Evolutionary conservation across 2,329 filamentous ascomycete species (phyloP).

Genomic region (Sphaceloma murrayae): DNA sequence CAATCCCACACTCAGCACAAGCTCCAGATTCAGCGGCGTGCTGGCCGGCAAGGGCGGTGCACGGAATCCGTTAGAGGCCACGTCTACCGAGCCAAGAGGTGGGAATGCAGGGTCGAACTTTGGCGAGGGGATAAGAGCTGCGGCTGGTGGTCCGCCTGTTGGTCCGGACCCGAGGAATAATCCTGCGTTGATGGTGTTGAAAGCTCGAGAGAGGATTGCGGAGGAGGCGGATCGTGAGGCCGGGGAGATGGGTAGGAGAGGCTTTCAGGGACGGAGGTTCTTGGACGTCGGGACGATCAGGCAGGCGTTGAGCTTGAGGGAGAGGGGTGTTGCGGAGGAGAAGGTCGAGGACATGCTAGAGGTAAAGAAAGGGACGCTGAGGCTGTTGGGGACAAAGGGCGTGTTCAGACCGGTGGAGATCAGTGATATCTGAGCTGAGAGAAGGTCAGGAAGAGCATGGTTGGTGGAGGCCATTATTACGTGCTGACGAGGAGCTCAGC

Average conservation of each 20-base stretch:
- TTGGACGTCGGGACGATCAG: constrained; percentile 36
- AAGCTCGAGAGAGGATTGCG: constrained; percentile 42
- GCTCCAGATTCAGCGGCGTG: constrained; percentile 41
- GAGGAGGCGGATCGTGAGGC: constrained; percentile 47
- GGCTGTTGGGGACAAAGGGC: constrained; percentile 25
- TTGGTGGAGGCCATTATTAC: neutral
- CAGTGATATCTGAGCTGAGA: constrained; percentile 1
- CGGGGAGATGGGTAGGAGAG: constrained; percentile 34
- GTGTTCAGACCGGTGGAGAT: constrained; percentile 25
- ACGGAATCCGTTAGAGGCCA: constrained; percentile 23
- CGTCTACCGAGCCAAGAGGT: constrained; percentile 17
- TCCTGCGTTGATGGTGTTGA: constrained; percentile 46
- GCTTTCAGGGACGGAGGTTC: constrained; percentile 36
- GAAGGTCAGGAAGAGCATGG: neutral
- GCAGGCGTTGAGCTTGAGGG: constrained; percentile 28
- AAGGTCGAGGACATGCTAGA: constrained; percentile 29
- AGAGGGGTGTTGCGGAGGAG: constrained; percentile 23
- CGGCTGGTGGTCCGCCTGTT: constrained; percentile 22
- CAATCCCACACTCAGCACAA: constrained; percentile 46
- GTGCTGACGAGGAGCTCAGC: too few relatives aligned
- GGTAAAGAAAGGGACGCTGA: constrained; percentile 29
- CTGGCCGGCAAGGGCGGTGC: constrained; percentile 19
- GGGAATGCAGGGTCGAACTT: constrained; percentile 19
- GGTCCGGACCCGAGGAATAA: constrained; percentile 36
- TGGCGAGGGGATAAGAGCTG: constrained; percentile 31